Base-by-base conservation (phyloP, 2,329 filamentous ascomycete genomes). In the Chrysosphaeria jannelii region DNA sequence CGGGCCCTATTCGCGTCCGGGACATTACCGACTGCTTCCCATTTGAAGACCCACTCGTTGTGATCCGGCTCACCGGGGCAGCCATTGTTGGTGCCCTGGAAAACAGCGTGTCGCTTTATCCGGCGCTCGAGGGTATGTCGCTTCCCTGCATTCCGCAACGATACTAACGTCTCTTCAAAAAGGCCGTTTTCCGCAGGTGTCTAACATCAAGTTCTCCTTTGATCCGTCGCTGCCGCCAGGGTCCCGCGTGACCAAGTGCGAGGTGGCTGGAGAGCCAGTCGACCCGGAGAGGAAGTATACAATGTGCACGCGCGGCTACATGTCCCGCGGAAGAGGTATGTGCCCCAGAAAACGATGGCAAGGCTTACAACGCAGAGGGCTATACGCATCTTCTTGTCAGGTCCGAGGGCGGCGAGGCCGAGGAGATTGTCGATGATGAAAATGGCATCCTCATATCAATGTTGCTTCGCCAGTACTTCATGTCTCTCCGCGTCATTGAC, bases 1-100 rank as follows among this genome's bases (percentile, higher is more conserved):
- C 75, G 0, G 78, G 78, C 0, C 50, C 78, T 0, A 47, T 90
- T 6, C 52, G 66, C 13, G 47, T 89, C 28, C 74, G 74, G 36
- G 75, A 88, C 35, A 60, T 88, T n/a, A 59, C 78, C 27, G 71
- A 72, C 23, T 89, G 75, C 37, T 90, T 90, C 33, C 79, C 79
- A 0, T 90, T 91, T 34, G 78, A 90, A 38, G 78, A 90, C 31
- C 76, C 78, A 0, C 70, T 79, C 2, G 68, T 90, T 0, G 60
- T 88, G 4, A 49, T 90, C 28, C 58, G 56, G 16, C 53, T 76
- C 4, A 62, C 50, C 0, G 79, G 79, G 0, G 51, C 61, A 33
- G 69, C 66, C 1, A 60, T 91, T 15, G 50, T 66, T 35, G 66
- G 63, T n/a, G 78, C 78, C 0, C 42, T 90, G 2, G 78, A 90